Base-by-base conservation (phyloP, 208 protist genomes). In the Leishmania guyanensis region DNA sequence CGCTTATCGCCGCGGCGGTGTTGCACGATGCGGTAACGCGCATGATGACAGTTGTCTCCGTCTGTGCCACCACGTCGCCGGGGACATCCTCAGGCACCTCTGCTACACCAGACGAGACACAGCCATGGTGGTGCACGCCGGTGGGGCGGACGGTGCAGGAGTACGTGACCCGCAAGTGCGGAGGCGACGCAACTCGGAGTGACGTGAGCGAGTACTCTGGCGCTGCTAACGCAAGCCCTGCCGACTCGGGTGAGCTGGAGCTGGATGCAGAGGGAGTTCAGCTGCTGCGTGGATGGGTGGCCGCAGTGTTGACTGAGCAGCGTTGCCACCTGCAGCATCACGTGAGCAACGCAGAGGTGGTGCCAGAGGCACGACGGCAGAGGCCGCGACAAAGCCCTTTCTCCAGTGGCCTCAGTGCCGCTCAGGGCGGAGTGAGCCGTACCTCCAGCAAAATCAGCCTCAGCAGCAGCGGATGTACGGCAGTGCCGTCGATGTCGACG, bases 1-100 rank as follows among this genome's bases (percentile, higher is more conserved):
- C 90, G 26, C 81, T 94, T n/a, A 74, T 88, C 73, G 92, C 85
- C 20, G 78, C 89, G 8, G 89, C 90, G 2, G 83, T 95, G 66
- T 56, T 95, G 69, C 89, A 93, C 75, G 88, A 94, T 77, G 84
- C 85, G 14, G 83, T 91, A 65, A 73, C 78, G n/a, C 83, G 91
- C 29, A 75, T 86, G 69, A 22, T 46, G 20, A 33, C 75, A n/a
- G 60, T 70, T 36, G 81, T 70, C 62, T 56, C 75, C 26, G 70
- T 72, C 17, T 22, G 4, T 10, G n/a, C 3, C 46, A 43, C 56
- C 3, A 26, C 1, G 33, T 3, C 1, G 33, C 3, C 16, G 1
- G 36, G 9, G 56, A 58, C 43, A 33, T 43, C 16, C 20, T 2
- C 60, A 46, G 10, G 64, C n/a, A 36, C 68, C 39, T 33, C 69